These are phyloP conservation scores for Plantago ovata DNA, from an alignment of 257 asterid species.

Conservation along the genomic window DNA sequence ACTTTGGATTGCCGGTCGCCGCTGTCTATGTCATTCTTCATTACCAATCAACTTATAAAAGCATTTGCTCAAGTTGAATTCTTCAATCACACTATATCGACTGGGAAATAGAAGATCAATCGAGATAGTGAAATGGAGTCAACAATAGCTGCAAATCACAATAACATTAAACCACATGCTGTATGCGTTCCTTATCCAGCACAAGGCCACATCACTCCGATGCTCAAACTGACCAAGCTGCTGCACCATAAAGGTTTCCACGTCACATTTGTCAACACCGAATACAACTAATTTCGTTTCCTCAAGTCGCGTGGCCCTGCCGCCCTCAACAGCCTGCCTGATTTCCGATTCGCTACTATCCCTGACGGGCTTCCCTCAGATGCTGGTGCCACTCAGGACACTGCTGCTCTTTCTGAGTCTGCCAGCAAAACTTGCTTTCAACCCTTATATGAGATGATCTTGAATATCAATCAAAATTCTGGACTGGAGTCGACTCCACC, in stretches of 20 bases:
- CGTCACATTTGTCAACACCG: conserved; percentile 32
- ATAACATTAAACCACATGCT: conserved; percentile 25
- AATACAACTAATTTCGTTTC: conserved; percentile 30
- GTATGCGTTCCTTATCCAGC: conserved; percentile 31
- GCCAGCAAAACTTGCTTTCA: conserved; percentile 22
- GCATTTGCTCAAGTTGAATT: too few species aligned
- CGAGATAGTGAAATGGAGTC: neutral
- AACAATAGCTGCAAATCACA: neutral
- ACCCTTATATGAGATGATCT: conserved; percentile 25
- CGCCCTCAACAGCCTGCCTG: conserved; percentile 24
- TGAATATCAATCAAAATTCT: conserved; percentile 17
- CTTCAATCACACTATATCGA: too few species aligned
- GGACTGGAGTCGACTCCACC: too few species aligned
- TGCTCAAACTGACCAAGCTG: conserved; percentile 31
- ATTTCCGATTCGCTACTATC: conserved; percentile 23
- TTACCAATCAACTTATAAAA: too few species aligned
- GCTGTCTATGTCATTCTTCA: too few species aligned
- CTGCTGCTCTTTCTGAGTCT: conserved; percentile 32
- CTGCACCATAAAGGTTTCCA: conserved; percentile 30
- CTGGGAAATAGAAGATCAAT: neutral
- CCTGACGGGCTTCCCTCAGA: conserved; percentile 34
- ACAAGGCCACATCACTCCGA: conserved; percentile 33
- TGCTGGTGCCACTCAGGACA: conserved; percentile 29
- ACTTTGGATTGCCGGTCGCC: too few species aligned
- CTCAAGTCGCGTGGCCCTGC: conserved; percentile 19